A percentile compares a stretch with the other conserved stretches of the same genome.
These are phyloP conservation scores for Lichina pygmaea DNA, from an alignment of 495 filamentous ascomycete genomes.

Conservation along the genomic window DNA sequence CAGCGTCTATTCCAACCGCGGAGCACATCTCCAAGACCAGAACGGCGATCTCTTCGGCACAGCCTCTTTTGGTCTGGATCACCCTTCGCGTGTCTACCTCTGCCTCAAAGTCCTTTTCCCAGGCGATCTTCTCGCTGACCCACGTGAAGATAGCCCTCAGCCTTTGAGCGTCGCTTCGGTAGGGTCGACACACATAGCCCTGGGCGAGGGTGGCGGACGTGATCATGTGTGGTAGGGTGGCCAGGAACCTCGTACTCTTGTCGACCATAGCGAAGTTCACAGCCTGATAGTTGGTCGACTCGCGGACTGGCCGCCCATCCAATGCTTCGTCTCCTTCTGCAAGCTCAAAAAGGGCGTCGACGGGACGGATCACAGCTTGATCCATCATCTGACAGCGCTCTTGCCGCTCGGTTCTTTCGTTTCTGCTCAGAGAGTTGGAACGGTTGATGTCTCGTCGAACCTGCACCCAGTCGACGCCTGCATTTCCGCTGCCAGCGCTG, in stretches of 20 bases:
- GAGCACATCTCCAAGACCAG: conserved; percentile 83
- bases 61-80: conserved; percentile 60
- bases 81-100: conserved; percentile 56
- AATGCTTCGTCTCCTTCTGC: conserved; percentile 78
- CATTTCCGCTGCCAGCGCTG: conserved; percentile 27
- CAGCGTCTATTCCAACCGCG: conserved; percentile 66
- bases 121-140: conserved; percentile 85
- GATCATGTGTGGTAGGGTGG: conserved; percentile 66
- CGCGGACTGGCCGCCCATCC: conserved; percentile 56
- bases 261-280: conserved; percentile 72
- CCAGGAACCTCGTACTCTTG: conserved; percentile 82
- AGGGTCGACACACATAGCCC: conserved; percentile 80
- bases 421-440: conserved; percentile 71
- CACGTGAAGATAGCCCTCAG: conserved; percentile 87
- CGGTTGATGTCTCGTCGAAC: conserved; percentile 86
- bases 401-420: conserved; percentile 62
- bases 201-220: conserved; percentile 68
- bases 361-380: conserved; percentile 61
- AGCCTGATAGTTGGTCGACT: conserved; percentile 55
- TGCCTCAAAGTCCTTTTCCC: conserved; percentile 84
- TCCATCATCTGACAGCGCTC: conserved; percentile 78
- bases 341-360: conserved; percentile 63
- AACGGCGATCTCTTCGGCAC: conserved; percentile 71
- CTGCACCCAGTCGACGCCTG: conserved; percentile 68
- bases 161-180: conserved; percentile 81